Evolutionary conservation across 2,329 filamentous ascomycete species (phyloP).

Genomic region (Cryphonectria carpinicola): DNA sequence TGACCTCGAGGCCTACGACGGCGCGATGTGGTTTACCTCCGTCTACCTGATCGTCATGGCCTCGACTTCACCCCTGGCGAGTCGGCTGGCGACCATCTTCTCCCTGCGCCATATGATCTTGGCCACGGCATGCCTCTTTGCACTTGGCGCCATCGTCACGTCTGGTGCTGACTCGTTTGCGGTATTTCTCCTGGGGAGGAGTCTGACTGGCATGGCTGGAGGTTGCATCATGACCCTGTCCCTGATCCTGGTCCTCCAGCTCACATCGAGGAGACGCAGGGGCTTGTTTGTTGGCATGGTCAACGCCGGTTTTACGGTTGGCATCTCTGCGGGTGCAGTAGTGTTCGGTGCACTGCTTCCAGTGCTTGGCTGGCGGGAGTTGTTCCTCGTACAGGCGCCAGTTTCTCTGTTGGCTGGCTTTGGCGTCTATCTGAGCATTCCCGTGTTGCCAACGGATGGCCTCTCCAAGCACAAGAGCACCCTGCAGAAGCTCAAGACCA

Average conservation of each 20-base stretch:
- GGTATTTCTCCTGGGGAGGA: conserved; percentile 70
- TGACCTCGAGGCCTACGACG: conserved; percentile 73
- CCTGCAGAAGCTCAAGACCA: conserved; percentile 59
- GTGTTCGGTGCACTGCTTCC: conserved; percentile 69
- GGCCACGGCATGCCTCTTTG: conserved; percentile 60
- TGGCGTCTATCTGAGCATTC: conserved; percentile 68
- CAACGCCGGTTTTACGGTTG: conserved; percentile 73
- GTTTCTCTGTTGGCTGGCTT: conserved; percentile 63
- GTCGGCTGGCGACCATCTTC: conserved; percentile 76
- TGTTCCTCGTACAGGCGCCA: conserved; percentile 76
- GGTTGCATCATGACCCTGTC: conserved; percentile 74
- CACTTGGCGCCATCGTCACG: conserved; percentile 67
- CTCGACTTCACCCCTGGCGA: conserved; percentile 68
- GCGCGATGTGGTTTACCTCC: conserved; percentile 80
- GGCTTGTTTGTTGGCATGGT: conserved; percentile 76
- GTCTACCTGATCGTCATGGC: conserved; percentile 70
- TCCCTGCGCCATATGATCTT: conserved; percentile 69
- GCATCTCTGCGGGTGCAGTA: conserved; percentile 72
- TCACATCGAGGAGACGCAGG: conserved; percentile 67
- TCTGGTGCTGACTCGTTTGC: conserved; percentile 61
- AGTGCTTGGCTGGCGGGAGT: conserved; percentile 58
- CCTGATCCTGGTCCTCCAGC: conserved; percentile 76
- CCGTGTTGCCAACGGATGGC: conserved; percentile 43
- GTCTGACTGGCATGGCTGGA: conserved; percentile 69
- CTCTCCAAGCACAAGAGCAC: conserved; percentile 47